Base-by-base conservation (phyloP, 805 yeast species). In the Pichia rugopelliculosa region DNA sequence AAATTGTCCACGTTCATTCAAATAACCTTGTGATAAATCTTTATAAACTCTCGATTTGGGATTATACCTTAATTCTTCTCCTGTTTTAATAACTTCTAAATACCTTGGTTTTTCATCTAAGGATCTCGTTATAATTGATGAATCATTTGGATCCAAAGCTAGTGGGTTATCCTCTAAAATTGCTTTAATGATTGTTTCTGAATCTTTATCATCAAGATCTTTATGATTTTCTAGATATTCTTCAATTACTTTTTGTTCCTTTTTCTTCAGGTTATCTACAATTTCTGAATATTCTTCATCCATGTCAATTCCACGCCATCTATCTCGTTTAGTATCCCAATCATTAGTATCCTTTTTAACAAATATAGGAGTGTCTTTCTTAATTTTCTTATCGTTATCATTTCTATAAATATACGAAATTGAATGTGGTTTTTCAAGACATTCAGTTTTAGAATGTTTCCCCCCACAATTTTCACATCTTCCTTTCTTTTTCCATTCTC, bases 271-370 rank as follows among this genome's bases (percentile, higher is more conserved):
- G 41, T 67, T 67, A 44, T 65, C 60, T 6, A 79, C 55, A 26
- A 76, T 74, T 12, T 71, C 66, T 42, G 72, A 75, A 68, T 84
- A 86, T 45, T 84, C 87, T 11, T 70, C 68, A 9, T 56, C 58
- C 10, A 77, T 72, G 41, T 83, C 80, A 59, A 79, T 85, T 0
- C 95, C 95, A 58, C 76, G 84, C 95, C 93, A 87, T 49, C 87
- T 70, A 63, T 87, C 95, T 49, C 89, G 67, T 53, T 82, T 83
- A 11, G 81, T 75, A 56, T 85, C 95, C 74, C 80, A 87, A 41
- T 73, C 75, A 24, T 64, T 67, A 3, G 59, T 66, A 42, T 57
- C 62, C 41, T 54, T 64, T 42, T 48, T 55, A 42, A 43, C 51
- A 15, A 48, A 50, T 39, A 52, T 49, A 4, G 37, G 4, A 3